These are phyloP conservation scores for Eutrema yunnanense DNA, from an alignment of 345 rosid species.

Conservation along the genomic window DNA sequence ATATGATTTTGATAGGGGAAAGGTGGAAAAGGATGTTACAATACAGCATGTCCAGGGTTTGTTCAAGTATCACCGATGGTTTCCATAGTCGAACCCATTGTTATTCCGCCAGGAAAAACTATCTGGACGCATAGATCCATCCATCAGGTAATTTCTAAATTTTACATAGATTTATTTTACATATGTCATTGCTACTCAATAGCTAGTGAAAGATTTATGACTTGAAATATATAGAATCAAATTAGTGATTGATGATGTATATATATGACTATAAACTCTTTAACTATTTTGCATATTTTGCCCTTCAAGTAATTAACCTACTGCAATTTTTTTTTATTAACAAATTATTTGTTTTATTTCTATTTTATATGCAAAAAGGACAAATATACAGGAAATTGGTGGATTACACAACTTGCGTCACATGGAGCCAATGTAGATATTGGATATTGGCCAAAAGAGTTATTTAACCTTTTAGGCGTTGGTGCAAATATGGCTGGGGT, in stretches of 20 bases:
- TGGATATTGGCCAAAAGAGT: too few species aligned
- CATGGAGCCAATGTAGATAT: neutral
- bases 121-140: too few species aligned
- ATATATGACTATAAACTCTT: too few species aligned
- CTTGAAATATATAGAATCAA: too few species aligned
- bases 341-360: neutral
- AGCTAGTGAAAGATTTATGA: too few species aligned
- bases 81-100: neutral
- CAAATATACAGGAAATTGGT: constrained; percentile 5
- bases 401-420: neutral
- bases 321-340: neutral
- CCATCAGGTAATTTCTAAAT: too few species aligned
- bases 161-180: too few species aligned
- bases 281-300: neutral
- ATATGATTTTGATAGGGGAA: constrained; percentile 10
- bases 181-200: too few species aligned
- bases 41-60: constrained; percentile 5
- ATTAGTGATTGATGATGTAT: too few species aligned
- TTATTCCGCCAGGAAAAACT: neutral
- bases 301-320: too few species aligned
- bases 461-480: too few species aligned
- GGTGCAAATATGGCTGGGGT: too few species aligned
- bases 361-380: neutral
- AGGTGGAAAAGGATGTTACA: constrained; percentile 5
- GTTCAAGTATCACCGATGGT: neutral